A percentile compares a stretch with the other conserved stretches of the same genome.
phyloP scores from a whole-genome alignment of 1,284 basidiomycete species.

The Pseudozyma pruni region DNA sequence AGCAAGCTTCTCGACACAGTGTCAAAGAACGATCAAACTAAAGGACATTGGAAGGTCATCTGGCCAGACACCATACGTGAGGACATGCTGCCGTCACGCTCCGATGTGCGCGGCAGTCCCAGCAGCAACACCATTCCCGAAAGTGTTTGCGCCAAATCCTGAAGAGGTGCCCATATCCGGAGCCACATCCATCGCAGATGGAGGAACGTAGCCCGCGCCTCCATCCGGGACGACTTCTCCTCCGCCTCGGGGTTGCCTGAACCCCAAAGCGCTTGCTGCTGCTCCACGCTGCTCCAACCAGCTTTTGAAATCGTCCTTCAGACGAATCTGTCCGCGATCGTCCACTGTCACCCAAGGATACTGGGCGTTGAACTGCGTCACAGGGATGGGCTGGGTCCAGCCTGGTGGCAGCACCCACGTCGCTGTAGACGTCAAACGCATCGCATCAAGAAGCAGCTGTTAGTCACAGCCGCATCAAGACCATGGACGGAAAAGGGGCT shows the following conservation, averaged over 20 bases:
- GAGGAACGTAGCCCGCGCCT: conserved; percentile 20
- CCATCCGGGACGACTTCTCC: conserved; percentile 14
- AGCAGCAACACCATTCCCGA: conserved; percentile 31
- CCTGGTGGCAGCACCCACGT: conserved; percentile 28
- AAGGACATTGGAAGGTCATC: neutral
- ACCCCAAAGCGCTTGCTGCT: neutral
- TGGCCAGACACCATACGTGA: too few relatives aligned
- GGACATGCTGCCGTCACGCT: neutral
- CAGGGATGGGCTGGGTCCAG: conserved; percentile 46
- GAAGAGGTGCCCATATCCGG: conserved; percentile 2
- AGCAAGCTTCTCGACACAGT: too few relatives aligned
- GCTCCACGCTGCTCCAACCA: conserved; percentile 29
- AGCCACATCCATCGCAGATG: conserved; percentile 12
- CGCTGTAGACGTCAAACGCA: conserved; percentile 5
- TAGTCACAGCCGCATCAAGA: neutral
- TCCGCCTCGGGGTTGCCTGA: neutral
- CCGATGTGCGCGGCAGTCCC: conserved; percentile 26
- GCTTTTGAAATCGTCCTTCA: conserved; percentile 21
- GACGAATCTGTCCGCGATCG: conserved; percentile 19
- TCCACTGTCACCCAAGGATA: conserved; percentile 38
- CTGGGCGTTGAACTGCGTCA: conserved; percentile 38
- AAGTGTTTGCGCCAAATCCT: conserved; percentile 3
- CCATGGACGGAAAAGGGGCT: neutral
- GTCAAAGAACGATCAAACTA: too few relatives aligned
- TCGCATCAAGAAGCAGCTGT: too few relatives aligned